phyloP scores from a whole-genome alignment of 257 asterid genomes.

The Przewalskia tangutica region DNA sequence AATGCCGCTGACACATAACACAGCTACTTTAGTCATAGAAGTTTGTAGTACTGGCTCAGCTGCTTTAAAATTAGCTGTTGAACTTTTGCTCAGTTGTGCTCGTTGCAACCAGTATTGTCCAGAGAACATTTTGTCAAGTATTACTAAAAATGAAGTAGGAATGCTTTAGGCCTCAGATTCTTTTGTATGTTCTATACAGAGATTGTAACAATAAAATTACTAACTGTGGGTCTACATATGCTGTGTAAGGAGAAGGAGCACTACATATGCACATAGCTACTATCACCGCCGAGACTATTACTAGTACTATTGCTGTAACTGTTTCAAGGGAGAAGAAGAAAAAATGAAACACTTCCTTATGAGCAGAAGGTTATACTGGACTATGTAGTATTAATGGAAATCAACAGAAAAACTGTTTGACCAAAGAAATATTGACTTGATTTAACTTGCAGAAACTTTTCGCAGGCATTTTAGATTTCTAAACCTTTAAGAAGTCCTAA shows the following conservation, averaged over 20 bases:
- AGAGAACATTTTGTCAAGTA: neutral
- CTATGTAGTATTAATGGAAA: neutral
- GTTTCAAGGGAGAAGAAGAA: neutral
- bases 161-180: neutral
- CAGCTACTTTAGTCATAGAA: neutral
- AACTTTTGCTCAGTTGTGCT: conserved; percentile 31
- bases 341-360: neutral
- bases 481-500: neutral
- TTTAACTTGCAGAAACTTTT: neutral
- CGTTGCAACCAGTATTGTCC: conserved; percentile 21
- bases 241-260: neutral
- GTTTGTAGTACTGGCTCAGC: neutral
- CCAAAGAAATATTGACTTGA: neutral
- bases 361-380: neutral
- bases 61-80: conserved; percentile 13
- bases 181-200: neutral
- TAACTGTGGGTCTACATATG: neutral
- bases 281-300: neutral
- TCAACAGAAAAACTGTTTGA: neutral
- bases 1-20: neutral
- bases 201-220: neutral
- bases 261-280: neutral
- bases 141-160: neutral
- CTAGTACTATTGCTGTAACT: neutral
- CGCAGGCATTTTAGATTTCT: neutral